Evolutionary conservation across 768 basidiomycete genomes (phyloP), one percentile per base, ranked within the genome.

Genomic region (Crucibulum laeve): DNA sequence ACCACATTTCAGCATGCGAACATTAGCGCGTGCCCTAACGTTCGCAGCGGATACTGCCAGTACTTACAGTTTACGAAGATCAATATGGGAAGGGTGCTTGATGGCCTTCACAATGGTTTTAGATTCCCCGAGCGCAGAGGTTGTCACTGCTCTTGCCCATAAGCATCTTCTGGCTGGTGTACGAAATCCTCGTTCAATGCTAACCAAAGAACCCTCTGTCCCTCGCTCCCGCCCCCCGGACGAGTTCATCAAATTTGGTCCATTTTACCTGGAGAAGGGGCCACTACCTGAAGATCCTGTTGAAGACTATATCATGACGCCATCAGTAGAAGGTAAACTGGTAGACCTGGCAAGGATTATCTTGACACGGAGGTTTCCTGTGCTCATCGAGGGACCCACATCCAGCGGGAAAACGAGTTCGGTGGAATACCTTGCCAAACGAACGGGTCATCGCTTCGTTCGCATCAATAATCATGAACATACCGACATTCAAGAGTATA

Each of bases 391-490:
- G 67, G 96, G 96, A 1, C 96, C 95, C 0, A 99, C 96, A 0
- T 98, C 96, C 1, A 88, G 86, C 44, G 96, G 96, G 28, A 99
- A 99, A 71, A 99, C 96, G 2, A 93, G 91, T 53, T 90, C 95
- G 1, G 82, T 99, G 35, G 94, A 97, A 65, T 98, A 94, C 61
- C 78, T 99, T 22, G 95, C 96, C 4, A 80, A 80, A 48, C 76
- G 87, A 43, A 96, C 93, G 0, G 95, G 96, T 0, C 96, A 99
- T 68, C 82, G 78, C 25, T 98, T 97, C 62, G 83, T 99, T 23
- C 89, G 96, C 30, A 97, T 99, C 74, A 99, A 99, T 69, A 99
- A 99, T 56, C 96, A 99, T 66, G 96, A 99, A 50, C 96, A 98
- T 57, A 99, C 96, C 4, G 96, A 99, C 58, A 96, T 99, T 39